Evolutionary conservation across 495 filamentous ascomycete genomes (phyloP).

Genomic region (Aspergillus haitiensis): DNA sequence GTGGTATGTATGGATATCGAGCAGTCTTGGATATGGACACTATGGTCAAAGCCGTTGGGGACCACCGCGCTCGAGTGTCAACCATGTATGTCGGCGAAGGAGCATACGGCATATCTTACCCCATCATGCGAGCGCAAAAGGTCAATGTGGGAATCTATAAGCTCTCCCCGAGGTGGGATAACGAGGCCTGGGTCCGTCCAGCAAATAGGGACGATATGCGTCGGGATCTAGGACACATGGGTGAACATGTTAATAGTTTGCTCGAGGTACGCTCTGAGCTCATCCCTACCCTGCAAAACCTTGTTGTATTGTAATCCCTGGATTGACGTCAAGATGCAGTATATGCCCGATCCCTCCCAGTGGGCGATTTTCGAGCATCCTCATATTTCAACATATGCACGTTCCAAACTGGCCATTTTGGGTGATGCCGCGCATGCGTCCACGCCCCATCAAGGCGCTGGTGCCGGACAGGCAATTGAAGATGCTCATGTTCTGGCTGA

Average conservation of each 20-base stretch:
- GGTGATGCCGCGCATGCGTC: slow-evolving; percentile 72
- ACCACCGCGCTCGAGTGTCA: slow-evolving; percentile 49
- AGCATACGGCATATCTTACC: slow-evolving; percentile 62
- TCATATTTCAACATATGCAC: slow-evolving; percentile 54
- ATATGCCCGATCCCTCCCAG: slow-evolving; percentile 50
- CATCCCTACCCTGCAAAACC: not conserved
- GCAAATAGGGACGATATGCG: slow-evolving; percentile 57
- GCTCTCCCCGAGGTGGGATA: slow-evolving; percentile 46
- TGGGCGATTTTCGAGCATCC: slow-evolving; percentile 68
- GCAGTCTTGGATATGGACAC: slow-evolving; percentile 62
- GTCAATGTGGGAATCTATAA: slow-evolving; percentile 60
- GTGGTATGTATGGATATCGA: slow-evolving; percentile 57
- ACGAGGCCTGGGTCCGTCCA: slow-evolving; percentile 57
- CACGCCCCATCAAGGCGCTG: slow-evolving; percentile 69
- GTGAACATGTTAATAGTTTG: slow-evolving; percentile 45
- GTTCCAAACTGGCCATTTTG: slow-evolving; percentile 56
- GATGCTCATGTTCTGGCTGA: slow-evolving; percentile 61
- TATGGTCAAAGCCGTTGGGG: slow-evolving; percentile 53
- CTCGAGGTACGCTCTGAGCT: slow-evolving; percentile 36
- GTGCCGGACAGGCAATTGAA: slow-evolving; percentile 68
- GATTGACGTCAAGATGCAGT: slow-evolving; percentile 11
- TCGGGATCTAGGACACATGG: slow-evolving; percentile 56
- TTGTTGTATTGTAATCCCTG: not conserved
- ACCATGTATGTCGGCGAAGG: slow-evolving; percentile 59
- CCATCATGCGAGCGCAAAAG: slow-evolving; percentile 61